Percentiles rank a stretch among this genome's conserved stretches.
These are phyloP conservation scores for Leccinum solheimii DNA, from an alignment of 1,284 basidiomycete species.

Conservation along the genomic window DNA sequence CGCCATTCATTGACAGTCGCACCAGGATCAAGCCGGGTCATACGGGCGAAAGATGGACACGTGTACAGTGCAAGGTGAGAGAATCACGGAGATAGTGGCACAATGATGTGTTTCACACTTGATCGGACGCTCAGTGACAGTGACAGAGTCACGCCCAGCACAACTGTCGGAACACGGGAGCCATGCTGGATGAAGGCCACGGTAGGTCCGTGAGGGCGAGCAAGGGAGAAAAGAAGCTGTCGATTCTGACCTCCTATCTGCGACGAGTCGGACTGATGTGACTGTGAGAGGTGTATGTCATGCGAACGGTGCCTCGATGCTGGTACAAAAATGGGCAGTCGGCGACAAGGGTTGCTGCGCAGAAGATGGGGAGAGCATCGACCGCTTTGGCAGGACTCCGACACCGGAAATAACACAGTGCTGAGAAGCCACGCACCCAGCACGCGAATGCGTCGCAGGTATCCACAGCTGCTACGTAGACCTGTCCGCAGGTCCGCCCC, in stretches of 20 bases:
- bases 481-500: background rate
- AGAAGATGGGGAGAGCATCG: conserved; percentile 3
- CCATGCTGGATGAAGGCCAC: background rate
- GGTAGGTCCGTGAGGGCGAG: background rate
- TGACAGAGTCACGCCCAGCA: background rate
- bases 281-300: background rate
- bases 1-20: background rate
- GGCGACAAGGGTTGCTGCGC: conserved; percentile 3
- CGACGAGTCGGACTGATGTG: background rate
- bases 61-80: conserved; percentile 3
- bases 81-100: background rate
- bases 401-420: conserved; percentile 3
- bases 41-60: conserved; percentile 1
- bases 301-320: conserved; percentile 1
- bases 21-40: conserved; percentile 2
- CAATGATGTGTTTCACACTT: conserved; percentile 1
- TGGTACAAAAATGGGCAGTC: conserved; percentile 1
- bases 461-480: background rate
- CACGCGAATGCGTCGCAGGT: background rate
- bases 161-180: background rate
- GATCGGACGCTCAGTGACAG: background rate
- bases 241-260: background rate
- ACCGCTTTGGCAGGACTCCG: background rate
- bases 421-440: background rate
- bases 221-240: background rate